phyloP scores from a whole-genome alignment of 148 eudicot species.

The Rhododendron williamsianum region DNA sequence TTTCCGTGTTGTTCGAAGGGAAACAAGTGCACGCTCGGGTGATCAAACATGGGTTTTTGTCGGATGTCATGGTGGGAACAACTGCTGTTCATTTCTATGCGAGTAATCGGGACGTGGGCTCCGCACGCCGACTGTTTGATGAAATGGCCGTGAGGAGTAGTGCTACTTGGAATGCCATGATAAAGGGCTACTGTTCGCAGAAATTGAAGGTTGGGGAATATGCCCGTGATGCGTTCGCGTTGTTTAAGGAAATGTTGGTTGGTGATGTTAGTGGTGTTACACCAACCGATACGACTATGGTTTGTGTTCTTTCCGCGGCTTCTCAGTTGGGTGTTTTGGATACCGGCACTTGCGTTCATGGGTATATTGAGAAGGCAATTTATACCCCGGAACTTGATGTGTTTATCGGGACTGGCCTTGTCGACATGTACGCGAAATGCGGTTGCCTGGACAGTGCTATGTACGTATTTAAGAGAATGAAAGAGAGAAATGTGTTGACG shows the following conservation, averaged over 20 bases:
- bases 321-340: constrained; percentile 40
- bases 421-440: constrained; percentile 65
- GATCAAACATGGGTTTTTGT: constrained; percentile 30
- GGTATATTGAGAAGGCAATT: constrained; percentile 38
- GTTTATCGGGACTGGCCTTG: constrained; percentile 49
- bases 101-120: constrained; percentile 18
- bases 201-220: constrained; percentile 7
- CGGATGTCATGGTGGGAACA: constrained; percentile 30
- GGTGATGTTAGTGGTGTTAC: constrained; percentile 14
- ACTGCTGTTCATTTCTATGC: constrained; percentile 54
- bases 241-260: constrained; percentile 41
- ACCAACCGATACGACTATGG: constrained; percentile 42
- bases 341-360: constrained; percentile 49
- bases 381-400: constrained; percentile 31
- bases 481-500: constrained; percentile 42
- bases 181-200: constrained; percentile 49
- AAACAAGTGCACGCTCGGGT: constrained; percentile 42
- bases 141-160: constrained; percentile 48
- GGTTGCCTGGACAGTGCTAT: constrained; percentile 43
- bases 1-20: constrained; percentile 36
- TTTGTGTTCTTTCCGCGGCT: constrained; percentile 51
- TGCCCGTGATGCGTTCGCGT: constrained; percentile 27
- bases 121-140: constrained; percentile 51
- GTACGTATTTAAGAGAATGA: constrained; percentile 32
- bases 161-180: constrained; percentile 63